Evolutionary conservation across 257 asterid genomes (phyloP).

Genomic region (Leonotis leonurus): DNA sequence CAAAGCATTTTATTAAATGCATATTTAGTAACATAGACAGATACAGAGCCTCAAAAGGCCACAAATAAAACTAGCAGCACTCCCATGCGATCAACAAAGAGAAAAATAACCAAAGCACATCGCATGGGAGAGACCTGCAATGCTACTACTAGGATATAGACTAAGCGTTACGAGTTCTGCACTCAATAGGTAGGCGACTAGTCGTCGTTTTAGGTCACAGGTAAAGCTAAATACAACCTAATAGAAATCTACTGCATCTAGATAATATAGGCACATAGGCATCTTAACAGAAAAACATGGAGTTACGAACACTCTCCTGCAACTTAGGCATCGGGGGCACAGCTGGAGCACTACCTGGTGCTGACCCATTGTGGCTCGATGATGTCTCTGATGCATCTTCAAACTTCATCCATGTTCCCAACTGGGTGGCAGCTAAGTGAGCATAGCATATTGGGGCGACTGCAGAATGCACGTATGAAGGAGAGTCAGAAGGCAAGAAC

Average conservation of each 20-base stretch:
- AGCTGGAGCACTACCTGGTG: slow-evolving; percentile 46
- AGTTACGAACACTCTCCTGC: slow-evolving; percentile 55
- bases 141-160: not conserved
- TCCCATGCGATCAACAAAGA: slow-evolving; percentile 6
- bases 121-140: not conserved
- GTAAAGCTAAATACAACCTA: slow-evolving; percentile 3
- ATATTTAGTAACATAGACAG: not conserved
- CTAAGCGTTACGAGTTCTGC: slow-evolving; percentile 18
- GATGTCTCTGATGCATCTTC: slow-evolving; percentile 86
- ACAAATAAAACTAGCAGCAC: not conserved
- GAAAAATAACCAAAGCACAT: slow-evolving; percentile 15
- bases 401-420: slow-evolving; percentile 89
- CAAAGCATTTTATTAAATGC: not conserved
- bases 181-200: not conserved
- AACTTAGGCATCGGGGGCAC: slow-evolving; percentile 72
- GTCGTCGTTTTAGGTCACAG: not conserved
- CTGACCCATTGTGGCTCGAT: slow-evolving; percentile 65
- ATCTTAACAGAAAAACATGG: slow-evolving; percentile 73
- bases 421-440: slow-evolving; percentile 87
- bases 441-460: slow-evolving; percentile 95
- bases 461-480: slow-evolving; percentile 20
- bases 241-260: not conserved
- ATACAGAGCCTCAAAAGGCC: not conserved
- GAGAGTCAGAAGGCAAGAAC: no score
- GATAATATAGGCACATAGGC: not conserved